phyloP scores from a whole-genome alignment of 352 stramenopile genomes.

The Globisporangium abappressorium region DNA sequence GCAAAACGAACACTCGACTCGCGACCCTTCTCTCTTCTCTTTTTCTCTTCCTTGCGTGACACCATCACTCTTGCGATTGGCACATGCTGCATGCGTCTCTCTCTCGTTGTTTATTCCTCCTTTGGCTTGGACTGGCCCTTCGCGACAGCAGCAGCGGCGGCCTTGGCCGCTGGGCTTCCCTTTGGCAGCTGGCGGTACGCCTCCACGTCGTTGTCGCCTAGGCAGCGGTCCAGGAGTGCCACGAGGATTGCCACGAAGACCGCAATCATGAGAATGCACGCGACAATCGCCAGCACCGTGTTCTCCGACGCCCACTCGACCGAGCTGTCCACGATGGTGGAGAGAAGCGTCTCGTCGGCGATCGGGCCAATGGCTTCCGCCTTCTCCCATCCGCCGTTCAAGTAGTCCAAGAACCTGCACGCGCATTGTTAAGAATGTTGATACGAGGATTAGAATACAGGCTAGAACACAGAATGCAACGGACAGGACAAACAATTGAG shows the following conservation, averaged over 20 bases:
- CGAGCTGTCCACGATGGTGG: conserved; percentile 53
- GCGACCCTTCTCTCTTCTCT: not conserved
- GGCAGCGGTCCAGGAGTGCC: conserved; percentile 68
- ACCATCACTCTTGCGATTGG: not conserved
- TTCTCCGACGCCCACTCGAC: conserved; percentile 72
- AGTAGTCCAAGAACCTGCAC: conserved; percentile 45
- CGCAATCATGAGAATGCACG: conserved; percentile 52
- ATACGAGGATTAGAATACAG: not conserved
- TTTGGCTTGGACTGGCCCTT: conserved; percentile 31
- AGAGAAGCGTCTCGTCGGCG: conserved; percentile 60
- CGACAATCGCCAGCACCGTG: conserved; percentile 60
- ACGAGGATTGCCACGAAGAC: conserved; percentile 69
- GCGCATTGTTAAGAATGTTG: not conserved
- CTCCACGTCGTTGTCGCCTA: conserved; percentile 60
- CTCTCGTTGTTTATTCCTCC: conserved; percentile 31
- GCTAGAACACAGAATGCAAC: not conserved
- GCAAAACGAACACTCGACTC: not conserved
- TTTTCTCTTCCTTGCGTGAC: not conserved
- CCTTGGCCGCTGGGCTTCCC: conserved; percentile 20
- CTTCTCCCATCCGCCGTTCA: conserved; percentile 54
- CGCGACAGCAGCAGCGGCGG: not conserved
- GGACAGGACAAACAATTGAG: not conserved
- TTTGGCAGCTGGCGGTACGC: conserved; percentile 48
- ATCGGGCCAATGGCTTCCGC: conserved; percentile 54
- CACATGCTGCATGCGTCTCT: not conserved